Percentiles rank a stretch among this genome's conserved stretches.
phyloP scores from a whole-genome alignment of 768 basidiomycete genomes.

The Leccinum variicolor region DNA sequence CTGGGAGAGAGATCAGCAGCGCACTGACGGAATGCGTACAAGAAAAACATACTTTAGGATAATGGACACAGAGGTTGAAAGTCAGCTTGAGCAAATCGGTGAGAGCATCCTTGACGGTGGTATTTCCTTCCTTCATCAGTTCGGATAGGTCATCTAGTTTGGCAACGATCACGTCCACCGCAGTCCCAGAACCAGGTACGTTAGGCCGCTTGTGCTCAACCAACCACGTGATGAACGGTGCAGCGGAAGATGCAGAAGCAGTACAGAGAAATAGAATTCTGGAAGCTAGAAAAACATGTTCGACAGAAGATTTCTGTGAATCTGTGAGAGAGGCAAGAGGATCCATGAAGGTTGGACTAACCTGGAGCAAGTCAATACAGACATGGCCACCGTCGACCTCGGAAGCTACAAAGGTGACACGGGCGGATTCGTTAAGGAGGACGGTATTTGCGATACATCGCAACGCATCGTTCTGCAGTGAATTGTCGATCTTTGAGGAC shows the following conservation, averaged over 20 bases:
- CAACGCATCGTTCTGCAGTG: conserved; percentile 63
- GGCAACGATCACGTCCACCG: conserved; percentile 56
- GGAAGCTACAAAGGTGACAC: conserved; percentile 51
- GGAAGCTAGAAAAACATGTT: conserved; percentile 70
- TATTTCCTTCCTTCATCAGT: conserved; percentile 45
- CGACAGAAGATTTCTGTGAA: conserved; percentile 57
- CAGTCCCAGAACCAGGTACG: conserved; percentile 35
- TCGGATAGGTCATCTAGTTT: conserved; percentile 59
- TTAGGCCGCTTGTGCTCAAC: conserved; percentile 63
- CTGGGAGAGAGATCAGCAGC: conserved; percentile 4
- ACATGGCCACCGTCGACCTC: conserved; percentile 63
- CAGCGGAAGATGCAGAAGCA: conserved; percentile 47
- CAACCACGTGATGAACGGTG: conserved; percentile 46
- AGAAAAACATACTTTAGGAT: conserved; percentile 58
- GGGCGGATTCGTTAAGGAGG: conserved; percentile 61
- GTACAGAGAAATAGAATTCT: conserved; percentile 77
- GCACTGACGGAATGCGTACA: neutral
- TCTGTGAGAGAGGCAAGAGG: conserved; percentile 2
- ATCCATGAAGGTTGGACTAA: conserved; percentile 26
- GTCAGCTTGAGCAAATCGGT: conserved; percentile 80
- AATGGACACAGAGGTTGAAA: conserved; percentile 79
- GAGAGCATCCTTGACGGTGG: conserved; percentile 59
- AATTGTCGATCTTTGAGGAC: conserved; percentile 51
- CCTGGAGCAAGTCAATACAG: conserved; percentile 58
- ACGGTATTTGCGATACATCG: conserved; percentile 79